A percentile compares a stretch with the other conserved stretches of the same genome.
Evolutionary conservation across 768 basidiomycete species (phyloP).

Genomic region (Leccinum subtestaceum): DNA sequence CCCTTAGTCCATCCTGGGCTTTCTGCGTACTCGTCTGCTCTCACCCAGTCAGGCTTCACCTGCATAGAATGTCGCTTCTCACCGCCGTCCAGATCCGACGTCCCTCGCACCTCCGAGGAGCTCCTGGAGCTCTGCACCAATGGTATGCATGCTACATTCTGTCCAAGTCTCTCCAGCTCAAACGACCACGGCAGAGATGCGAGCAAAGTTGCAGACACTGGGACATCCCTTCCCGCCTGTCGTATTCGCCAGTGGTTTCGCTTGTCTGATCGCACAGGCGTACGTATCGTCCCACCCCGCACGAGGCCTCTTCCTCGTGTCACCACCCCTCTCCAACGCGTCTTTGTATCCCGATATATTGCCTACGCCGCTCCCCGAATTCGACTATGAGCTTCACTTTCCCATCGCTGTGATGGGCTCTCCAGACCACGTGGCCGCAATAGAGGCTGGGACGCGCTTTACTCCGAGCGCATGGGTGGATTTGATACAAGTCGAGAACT

Average conservation of each 20-base stretch:
- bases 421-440: constrained; percentile 30
- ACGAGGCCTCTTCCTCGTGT: constrained; percentile 58
- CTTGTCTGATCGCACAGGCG: constrained; percentile 58
- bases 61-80: constrained; percentile 44
- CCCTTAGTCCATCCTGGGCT: constrained; percentile 15
- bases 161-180: background rate
- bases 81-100: constrained; percentile 15
- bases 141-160: constrained; percentile 29
- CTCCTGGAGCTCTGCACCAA: constrained; percentile 42
- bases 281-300: constrained; percentile 70
- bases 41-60: constrained; percentile 49
- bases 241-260: constrained; percentile 46
- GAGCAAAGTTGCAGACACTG: constrained; percentile 40
- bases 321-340: constrained; percentile 46
- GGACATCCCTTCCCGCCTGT: constrained; percentile 56
- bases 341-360: constrained; percentile 31
- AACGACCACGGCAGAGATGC: constrained; percentile 35
- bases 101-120: constrained; percentile 9
- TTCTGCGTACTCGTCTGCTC: constrained; percentile 34
- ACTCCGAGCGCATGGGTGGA: constrained; percentile 41
- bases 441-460: constrained; percentile 41
- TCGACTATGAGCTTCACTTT: constrained; percentile 60
- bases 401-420: constrained; percentile 53
- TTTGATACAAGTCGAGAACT: constrained; percentile 31
- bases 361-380: constrained; percentile 44